Conservation (phyloP, 345 rosid species). For the Salix dunnii region DNA sequence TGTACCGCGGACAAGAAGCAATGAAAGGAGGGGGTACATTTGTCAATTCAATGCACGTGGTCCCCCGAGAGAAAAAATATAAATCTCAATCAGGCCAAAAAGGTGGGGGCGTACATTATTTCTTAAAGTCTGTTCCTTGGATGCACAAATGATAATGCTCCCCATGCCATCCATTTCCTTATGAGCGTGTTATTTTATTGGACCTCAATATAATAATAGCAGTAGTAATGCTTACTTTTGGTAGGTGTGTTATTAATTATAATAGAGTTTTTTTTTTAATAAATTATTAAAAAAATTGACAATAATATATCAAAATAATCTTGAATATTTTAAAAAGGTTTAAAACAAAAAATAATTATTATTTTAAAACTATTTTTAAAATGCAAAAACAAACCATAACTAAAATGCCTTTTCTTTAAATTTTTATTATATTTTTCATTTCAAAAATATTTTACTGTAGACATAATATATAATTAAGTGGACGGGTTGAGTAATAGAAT, state of each 20-base stretch:
- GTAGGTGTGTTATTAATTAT: neutral
- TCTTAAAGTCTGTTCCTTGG: neutral
- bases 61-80: neutral
- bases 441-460: neutral
- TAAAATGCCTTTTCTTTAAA: neutral
- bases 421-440: neutral
- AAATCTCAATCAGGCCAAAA: neutral
- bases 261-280: too few species aligned
- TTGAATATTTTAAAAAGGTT: too few species aligned
- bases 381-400: too few species aligned
- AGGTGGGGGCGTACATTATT: neutral
- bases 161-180: slow-evolving; percentile 19
- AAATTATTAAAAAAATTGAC: too few species aligned
- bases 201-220: neutral
- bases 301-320: too few species aligned
- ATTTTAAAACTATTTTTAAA: too few species aligned
- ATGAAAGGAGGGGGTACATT: neutral
- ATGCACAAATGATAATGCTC: slow-evolving; percentile 15
- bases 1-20: neutral
- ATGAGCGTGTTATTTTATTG: neutral
- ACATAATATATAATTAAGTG: neutral
- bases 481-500: neutral
- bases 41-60: neutral
- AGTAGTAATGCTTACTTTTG: neutral
- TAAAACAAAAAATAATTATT: too few species aligned